A percentile compares a stretch with the other conserved stretches of the same genome.
Conservation (phyloP, 2,329 filamentous ascomycete species). For the Trichoderma koningiopsis region DNA sequence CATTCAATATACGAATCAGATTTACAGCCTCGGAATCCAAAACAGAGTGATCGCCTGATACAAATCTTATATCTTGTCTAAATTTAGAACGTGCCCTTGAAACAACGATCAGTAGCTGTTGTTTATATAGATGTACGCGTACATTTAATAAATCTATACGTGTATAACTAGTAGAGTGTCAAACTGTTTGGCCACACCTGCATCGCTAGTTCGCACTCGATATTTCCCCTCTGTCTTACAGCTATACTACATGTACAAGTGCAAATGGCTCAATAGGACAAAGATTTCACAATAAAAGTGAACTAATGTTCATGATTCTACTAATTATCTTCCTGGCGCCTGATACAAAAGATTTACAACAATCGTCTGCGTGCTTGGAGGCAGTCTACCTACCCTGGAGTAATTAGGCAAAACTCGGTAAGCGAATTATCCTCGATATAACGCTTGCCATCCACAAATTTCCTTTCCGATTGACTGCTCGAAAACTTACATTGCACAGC, state of each 20-base stretch:
- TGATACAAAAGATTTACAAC: neutral
- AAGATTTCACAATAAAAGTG: neutral
- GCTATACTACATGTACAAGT: neutral
- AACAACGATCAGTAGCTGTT: too few species aligned
- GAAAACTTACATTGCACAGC: neutral
- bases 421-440: neutral
- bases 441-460: neutral
- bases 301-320: neutral
- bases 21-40: too few species aligned
- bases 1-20: neutral
- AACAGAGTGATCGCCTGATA: too few species aligned
- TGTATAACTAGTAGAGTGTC: too few species aligned
- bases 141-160: too few species aligned
- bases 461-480: neutral
- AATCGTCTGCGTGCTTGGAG: neutral
- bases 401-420: neutral
- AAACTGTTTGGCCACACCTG: too few species aligned
- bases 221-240: too few species aligned
- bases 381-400: neutral
- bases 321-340: neutral
- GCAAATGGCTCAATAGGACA: too few species aligned
- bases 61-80: too few species aligned
- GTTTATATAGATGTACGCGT: too few species aligned
- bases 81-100: too few species aligned
- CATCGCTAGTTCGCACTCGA: too few species aligned